A percentile compares a stretch with the other conserved stretches of the same genome.
phyloP scores from a whole-genome alignment of 2,329 filamentous ascomycete genomes.

The Botrytis tulipae region DNA sequence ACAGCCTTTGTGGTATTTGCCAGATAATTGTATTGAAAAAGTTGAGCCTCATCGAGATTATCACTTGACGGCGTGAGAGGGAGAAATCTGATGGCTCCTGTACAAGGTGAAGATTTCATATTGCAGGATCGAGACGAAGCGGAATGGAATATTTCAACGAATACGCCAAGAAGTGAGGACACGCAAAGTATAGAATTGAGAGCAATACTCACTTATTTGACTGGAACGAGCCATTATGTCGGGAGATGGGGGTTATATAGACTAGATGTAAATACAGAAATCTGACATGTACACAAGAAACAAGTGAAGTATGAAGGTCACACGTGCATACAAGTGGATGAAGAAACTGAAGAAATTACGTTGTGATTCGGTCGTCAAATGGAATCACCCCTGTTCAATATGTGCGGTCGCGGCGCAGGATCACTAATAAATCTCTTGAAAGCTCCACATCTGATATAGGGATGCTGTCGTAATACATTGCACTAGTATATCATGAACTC shows the following conservation, averaged over 20 bases:
- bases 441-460: neutral
- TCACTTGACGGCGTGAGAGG: neutral
- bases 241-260: neutral
- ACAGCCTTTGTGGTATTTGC: neutral
- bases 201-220: neutral
- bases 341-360: neutral
- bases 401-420: neutral
- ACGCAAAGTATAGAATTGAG: neutral
- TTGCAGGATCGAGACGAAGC: neutral
- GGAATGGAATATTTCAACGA: neutral
- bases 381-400: neutral
- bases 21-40: neutral
- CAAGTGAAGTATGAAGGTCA: neutral
- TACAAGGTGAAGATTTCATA: neutral
- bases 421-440: neutral
- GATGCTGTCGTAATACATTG: neutral
- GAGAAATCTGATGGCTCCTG: neutral
- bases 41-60: neutral
- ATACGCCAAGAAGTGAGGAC: neutral
- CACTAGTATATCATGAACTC: neutral
- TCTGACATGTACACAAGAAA: neutral
- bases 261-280: too few species aligned
- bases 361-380: neutral
- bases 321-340: neutral
- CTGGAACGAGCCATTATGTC: neutral